Percentiles rank a stretch among this genome's conserved stretches.
Conservation (phyloP, 2,329 filamentous ascomycete genomes). For the Ascocoryne sarcoides region DNA sequence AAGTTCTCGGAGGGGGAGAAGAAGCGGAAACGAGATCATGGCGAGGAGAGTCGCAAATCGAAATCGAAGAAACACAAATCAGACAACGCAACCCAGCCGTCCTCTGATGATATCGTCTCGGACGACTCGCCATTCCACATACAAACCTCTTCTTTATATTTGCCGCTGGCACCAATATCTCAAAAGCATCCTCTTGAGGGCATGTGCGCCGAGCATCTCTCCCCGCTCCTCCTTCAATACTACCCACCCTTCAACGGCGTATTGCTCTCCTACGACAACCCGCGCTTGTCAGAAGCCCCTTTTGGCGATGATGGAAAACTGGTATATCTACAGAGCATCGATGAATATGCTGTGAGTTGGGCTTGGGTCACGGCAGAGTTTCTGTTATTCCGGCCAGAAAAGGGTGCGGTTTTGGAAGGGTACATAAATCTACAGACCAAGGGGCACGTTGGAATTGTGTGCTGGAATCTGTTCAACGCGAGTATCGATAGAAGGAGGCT, state of each 20-base stretch:
- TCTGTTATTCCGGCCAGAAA: slow-evolving; percentile 68
- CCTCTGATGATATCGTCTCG: slow-evolving; percentile 4
- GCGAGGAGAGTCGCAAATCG: slow-evolving; percentile 35
- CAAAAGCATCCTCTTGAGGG: slow-evolving; percentile 63
- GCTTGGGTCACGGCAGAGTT: slow-evolving; percentile 86
- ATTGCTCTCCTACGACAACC: slow-evolving; percentile 64
- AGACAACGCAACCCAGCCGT: slow-evolving; percentile 29
- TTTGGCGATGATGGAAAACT: slow-evolving; percentile 41
- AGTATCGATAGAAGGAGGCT: slow-evolving; percentile 71
- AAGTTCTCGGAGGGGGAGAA: slow-evolving; percentile 34
- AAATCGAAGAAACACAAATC: slow-evolving; percentile 38
- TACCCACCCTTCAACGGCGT: slow-evolving; percentile 64
- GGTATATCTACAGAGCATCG: slow-evolving; percentile 44
- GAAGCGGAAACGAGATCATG: slow-evolving; percentile 31
- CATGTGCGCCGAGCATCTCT: slow-evolving; percentile 64
- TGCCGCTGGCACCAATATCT: slow-evolving; percentile 63
- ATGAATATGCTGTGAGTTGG: slow-evolving; percentile 81
- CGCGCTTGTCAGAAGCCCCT: slow-evolving; percentile 53
- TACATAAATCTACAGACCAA: slow-evolving; percentile 80
- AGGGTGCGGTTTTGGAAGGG: slow-evolving; percentile 68
- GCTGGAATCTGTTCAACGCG: slow-evolving; percentile 87
- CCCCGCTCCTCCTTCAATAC: slow-evolving; percentile 68
- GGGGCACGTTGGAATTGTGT: slow-evolving; percentile 80
- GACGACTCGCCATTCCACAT: slow-evolving; percentile 63
- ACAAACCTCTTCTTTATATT: slow-evolving; percentile 73